Percentiles rank a stretch among this genome's conserved stretches.
phyloP scores from a whole-genome alignment of 164 flowering plant genomes.

The Magnolia kwangsiensis region DNA sequence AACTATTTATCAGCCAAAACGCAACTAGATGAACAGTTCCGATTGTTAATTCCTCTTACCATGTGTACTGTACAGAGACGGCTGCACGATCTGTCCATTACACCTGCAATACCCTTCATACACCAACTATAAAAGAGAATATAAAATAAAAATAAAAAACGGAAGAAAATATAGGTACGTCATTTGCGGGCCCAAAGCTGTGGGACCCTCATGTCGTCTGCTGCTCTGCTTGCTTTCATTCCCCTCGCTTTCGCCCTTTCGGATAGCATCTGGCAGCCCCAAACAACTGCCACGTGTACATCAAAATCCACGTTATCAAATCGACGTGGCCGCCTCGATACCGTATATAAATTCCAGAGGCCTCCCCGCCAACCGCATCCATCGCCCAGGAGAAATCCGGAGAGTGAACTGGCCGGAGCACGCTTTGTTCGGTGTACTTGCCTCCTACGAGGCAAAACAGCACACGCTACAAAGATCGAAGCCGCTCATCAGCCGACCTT shows the following conservation, averaged over 20 bases:
- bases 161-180: background rate
- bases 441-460: no score
- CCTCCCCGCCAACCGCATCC: no score
- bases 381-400: no score
- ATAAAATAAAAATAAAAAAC: background rate
- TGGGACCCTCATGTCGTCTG: background rate
- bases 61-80: background rate
- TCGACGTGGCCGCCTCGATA: background rate
- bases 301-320: constrained; percentile 1
- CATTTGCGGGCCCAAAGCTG: background rate
- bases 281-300: constrained; percentile 2
- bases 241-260: background rate
- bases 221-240: constrained; percentile 1
- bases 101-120: background rate
- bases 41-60: background rate
- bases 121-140: background rate
- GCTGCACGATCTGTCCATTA: no score
- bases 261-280: background rate
- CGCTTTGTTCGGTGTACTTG: no score
- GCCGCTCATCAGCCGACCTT: no score
- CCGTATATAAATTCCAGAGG: background rate
- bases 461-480: no score
- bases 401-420: no score
- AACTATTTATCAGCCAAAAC: no score
- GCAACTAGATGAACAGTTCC: no score